Percentiles rank a stretch among this genome's conserved stretches.
Conservation (phyloP, 2,329 filamentous ascomycete species). For the Talaromyces funiculosus region DNA sequence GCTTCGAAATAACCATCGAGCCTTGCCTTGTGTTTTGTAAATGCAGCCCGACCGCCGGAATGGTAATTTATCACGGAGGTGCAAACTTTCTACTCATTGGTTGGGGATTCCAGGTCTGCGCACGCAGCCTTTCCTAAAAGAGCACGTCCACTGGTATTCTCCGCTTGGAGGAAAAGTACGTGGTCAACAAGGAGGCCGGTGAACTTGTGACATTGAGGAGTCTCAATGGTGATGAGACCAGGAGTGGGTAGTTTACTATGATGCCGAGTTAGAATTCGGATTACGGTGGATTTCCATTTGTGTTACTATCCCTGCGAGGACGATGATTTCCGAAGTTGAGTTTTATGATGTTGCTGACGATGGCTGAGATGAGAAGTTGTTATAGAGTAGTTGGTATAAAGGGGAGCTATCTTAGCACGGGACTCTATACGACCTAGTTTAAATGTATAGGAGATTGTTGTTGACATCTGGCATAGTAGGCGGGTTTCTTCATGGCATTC, state of each 20-base stretch:
- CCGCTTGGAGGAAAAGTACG: not conserved
- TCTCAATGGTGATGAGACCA: not conserved
- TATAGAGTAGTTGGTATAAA: not conserved
- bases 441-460: too few species aligned
- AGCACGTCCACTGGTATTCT: not conserved
- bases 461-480: too few species aligned
- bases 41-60: constrained; percentile 37
- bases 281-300: constrained; percentile 54
- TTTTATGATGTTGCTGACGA: constrained; percentile 11
- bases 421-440: not conserved
- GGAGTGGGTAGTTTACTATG: constrained; percentile 30
- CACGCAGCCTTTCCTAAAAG: not conserved
- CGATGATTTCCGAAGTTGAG: constrained; percentile 35
- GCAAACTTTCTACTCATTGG: constrained; percentile 21
- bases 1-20: constrained; percentile 34
- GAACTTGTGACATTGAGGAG: not conserved
- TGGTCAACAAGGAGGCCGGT: not conserved
- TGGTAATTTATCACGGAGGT: constrained; percentile 38
- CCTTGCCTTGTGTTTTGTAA: constrained; percentile 45
- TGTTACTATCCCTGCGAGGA: constrained; percentile 50
- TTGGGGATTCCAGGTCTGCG: not conserved
- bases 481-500: too few species aligned
- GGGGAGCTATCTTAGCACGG: not conserved
- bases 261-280: constrained; percentile 55
- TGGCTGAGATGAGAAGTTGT: not conserved